A percentile compares a stretch with the other conserved stretches of the same genome.
phyloP scores from a whole-genome alignment of 805 yeast species.

The Schwanniomyces vanrijiae region DNA sequence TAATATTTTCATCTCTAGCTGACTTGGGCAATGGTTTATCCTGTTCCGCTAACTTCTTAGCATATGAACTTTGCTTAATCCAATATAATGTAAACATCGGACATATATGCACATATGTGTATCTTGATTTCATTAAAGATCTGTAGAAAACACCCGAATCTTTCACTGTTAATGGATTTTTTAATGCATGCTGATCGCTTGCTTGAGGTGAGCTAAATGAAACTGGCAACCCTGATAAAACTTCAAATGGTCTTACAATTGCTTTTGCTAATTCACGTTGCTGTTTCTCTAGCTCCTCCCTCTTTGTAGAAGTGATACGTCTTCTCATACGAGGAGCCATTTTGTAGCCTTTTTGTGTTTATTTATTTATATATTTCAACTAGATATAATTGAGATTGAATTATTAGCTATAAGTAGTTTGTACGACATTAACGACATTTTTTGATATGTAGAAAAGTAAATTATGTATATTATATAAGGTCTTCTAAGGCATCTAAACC shows the following conservation, averaged over 20 bases:
- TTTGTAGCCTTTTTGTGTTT: not conserved
- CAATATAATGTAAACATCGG: constrained; percentile 79
- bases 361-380: not conserved
- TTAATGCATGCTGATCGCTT: constrained; percentile 49
- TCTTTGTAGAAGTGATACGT: constrained; percentile 40
- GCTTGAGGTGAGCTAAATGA: constrained; percentile 65
- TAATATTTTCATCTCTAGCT: constrained; percentile 13
- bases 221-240: constrained; percentile 65
- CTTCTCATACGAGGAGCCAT: constrained; percentile 47
- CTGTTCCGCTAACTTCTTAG: constrained; percentile 41
- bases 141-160: constrained; percentile 73
- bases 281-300: constrained; percentile 43
- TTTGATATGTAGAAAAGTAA: not conserved
- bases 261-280: constrained; percentile 34
- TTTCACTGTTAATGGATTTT: constrained; percentile 64
- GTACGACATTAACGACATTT: constrained; percentile 3
- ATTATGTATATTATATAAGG: constrained; percentile 3
- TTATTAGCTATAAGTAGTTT: not conserved
- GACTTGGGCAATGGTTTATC: constrained; percentile 35
- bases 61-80: constrained; percentile 66
- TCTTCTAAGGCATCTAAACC: constrained; percentile 43
- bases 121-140: constrained; percentile 73
- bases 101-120: constrained; percentile 53
- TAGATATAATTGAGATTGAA: not conserved
- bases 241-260: constrained; percentile 62